Base-by-base conservation (phyloP, 2,329 filamentous ascomycete species). In the Fusarium redolens region DNA sequence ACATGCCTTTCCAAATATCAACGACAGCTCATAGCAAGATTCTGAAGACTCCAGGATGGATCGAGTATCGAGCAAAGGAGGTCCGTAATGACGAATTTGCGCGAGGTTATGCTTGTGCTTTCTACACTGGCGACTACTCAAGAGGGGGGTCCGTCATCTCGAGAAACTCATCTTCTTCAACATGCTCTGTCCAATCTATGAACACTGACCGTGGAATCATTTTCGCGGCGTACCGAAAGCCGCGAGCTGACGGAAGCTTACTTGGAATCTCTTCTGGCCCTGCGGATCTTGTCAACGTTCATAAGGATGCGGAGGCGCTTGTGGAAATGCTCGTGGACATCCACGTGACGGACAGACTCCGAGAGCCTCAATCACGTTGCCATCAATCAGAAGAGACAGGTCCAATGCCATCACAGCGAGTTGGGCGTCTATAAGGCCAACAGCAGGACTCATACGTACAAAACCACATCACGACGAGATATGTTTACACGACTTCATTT, bases 151-250 rank as follows among this genome's bases (percentile, higher is more conserved):
- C 79, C 10, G 71, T 73, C 45, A 72, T 74, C 37, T 71, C 67
- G 31, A 76, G 72, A 56, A 76, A 65, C 48, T 79, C 77, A 18
- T 74, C 77, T 18, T 78, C 77, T 14, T 59, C 77, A 18, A 73
- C 77, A 17, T 75, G 77, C 14, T 61, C 71, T 63, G 38, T 75
- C 59, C 38, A 59, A 67, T 40, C 77, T 65, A 59, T 72, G 66
- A 74, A 68, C 64, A 82, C 83, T 57, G 85, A 88, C 71, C 83
- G 86, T 37, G 88, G 87, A 50, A 86, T 90, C 64, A 85, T 89
- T 9, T 90, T 90, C 61, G 87, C 87, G 2, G 88, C 86, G 0
- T 89, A 89, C 71, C 83, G 87, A 28, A 85, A 86, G 68, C 85
- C 86, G 20, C 80, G 81, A 45, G 77, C 76, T 12, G 83, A 83